Base-by-base conservation (phyloP, 768 basidiomycete species). In the Mycena galopus region DNA sequence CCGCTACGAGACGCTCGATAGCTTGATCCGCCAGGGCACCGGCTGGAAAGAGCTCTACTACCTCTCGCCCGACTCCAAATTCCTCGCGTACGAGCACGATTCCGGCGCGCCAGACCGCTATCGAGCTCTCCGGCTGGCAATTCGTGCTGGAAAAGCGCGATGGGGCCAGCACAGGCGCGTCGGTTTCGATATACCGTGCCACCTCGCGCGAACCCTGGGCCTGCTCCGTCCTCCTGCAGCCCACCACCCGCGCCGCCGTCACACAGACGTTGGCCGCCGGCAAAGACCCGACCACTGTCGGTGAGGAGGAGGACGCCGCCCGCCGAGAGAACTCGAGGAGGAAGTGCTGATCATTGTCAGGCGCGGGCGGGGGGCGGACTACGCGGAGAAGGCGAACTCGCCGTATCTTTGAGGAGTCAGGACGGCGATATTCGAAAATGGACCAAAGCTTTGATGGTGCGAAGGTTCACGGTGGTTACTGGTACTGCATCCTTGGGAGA, bases 31-130 rank as follows among this genome's bases (percentile, higher is more conserved):
- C 21, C 55, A 66, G 11, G 56, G 65, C 17, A 23, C 55, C 16
- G 65, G 65, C 53, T 66, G 65, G 65, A 57, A 57, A n/a, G 65
- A 66, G 55, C 65, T 66, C 25, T 57, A 57, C 37, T 66, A 56
- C 21, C 65, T 66, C 19, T 29, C 65, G 19, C 42, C 29, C 37
- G 7, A 57, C 29, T 66, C 65, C 1, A 17, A n/a, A 9, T 30
- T 66, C 27, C 65, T 66, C 56, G 37, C 42, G 23, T 66, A 65
- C 37, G n/a, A 65, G 16, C 25, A 56, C 64, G 25, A 65, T 29
- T 55, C 35, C 35, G 16, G 35, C n/a, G n/a, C n/a, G n/a, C n/a
- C n/a, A n/a, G 35, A 37, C 35, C 35, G 16, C 6, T 16, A 1
- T 10, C 35, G 35, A 9, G 10, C 10, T 37, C 35, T 37, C 2